Conservation (phyloP, 1,139 yeast genomes). For the Suhomyces taliae region DNA sequence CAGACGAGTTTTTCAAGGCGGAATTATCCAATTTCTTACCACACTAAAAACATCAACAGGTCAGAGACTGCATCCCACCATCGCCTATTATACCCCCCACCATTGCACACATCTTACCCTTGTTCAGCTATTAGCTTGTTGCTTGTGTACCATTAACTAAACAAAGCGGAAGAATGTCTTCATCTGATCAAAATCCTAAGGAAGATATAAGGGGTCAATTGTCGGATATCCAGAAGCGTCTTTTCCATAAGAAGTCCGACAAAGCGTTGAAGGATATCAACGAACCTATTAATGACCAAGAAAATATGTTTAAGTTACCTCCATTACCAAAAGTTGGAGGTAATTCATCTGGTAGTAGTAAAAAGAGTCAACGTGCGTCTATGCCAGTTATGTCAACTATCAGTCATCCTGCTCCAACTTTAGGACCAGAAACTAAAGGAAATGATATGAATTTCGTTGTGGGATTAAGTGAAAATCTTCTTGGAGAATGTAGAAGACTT, state of each 20-base stretch:
- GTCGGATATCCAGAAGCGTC: constrained; percentile 57
- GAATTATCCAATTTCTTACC: background rate
- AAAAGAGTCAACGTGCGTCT: constrained; percentile 11
- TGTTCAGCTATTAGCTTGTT: too few species aligned
- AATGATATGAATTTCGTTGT: constrained; percentile 80
- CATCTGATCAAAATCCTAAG: constrained; percentile 6
- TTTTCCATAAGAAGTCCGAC: constrained; percentile 32
- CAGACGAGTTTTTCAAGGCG: constrained; percentile 5
- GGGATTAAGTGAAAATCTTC: constrained; percentile 76
- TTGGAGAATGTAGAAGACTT: constrained; percentile 75
- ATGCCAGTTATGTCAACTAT: constrained; percentile 18
- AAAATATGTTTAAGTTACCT: constrained; percentile 23
- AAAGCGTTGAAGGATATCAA: constrained; percentile 8
- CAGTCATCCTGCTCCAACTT: constrained; percentile 30
- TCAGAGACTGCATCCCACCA: too few species aligned
- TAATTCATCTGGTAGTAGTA: background rate
- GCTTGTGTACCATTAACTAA: too few species aligned
- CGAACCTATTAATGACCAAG: constrained; percentile 18
- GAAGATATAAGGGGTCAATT: constrained; percentile 59
- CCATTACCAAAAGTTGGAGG: constrained; percentile 21
- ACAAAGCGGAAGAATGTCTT: constrained; percentile 1
- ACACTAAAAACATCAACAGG: background rate
- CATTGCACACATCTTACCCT: too few species aligned
- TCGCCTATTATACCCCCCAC: too few species aligned
- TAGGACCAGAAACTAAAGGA: constrained; percentile 49